Base-by-base conservation (phyloP, 106 monocot species). In the Amphibolis antarctica region DNA sequence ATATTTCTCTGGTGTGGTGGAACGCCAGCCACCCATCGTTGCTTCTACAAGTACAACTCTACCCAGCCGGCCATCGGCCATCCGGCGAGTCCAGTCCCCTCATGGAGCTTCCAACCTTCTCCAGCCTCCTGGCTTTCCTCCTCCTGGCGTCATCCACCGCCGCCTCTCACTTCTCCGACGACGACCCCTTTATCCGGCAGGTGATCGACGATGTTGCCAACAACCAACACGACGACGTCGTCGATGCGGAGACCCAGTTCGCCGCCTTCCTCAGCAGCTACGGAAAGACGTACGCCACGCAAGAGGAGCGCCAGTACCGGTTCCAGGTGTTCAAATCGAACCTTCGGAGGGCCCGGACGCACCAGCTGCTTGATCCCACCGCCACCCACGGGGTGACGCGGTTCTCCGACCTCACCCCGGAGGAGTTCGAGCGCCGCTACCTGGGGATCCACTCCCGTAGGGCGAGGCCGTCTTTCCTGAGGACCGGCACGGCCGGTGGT, bases 381-480 rank as follows among this genome's bases (percentile, higher is more conserved):
- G 92, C 88, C 49, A 75, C 76, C 42, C 88, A 92, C 60, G 92
- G 92, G 19, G 60, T 92, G 69, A 92, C 92, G 28, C 59, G 80
- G 80, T 92, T 88, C 82, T 85, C 84, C 63, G 92, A 92, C 54
- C 88, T 92, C 58, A 92, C 85, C n/a, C 82, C 80, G 1, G 76
- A 68, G 63, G 92, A 92, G 74, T 92, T 92, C 80, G 68, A 74
- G 31, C 43, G 59, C 23, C 55, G 51, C 9, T 77, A 78, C 64
- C 82, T 88, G 23, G 92, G 92, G 36, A 7, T 36, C 36, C 36
- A 36, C 14, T 59, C 88, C 53, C 74, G 69, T 25, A 63, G 69
- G 42, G 31, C 46, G 26, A 56, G 30, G 1, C 49, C 62, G 3
- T 44, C 42, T 17, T n/a, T 78, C 28, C 47, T 65, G 30, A 15